Conservation (phyloP, 495 filamentous ascomycete species). For the Parathielavia appendiculata region DNA sequence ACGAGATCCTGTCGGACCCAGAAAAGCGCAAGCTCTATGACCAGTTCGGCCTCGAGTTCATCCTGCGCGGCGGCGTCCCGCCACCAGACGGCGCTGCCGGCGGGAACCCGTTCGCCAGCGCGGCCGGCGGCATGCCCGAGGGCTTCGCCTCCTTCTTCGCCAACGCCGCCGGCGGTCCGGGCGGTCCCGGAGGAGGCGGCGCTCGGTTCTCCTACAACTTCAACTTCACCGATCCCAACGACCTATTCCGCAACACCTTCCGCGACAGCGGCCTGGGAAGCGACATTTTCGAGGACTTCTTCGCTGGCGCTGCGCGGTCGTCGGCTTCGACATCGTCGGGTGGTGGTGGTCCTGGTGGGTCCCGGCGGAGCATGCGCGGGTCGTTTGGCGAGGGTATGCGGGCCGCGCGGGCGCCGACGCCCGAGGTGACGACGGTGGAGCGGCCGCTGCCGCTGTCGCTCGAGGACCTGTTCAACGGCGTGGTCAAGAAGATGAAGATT, state of each 20-base stretch:
- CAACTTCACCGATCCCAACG: constrained; percentile 73
- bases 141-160: constrained; percentile 28
- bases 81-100: constrained; percentile 51
- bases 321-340: constrained; percentile 22
- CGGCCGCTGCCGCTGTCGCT: constrained; percentile 73
- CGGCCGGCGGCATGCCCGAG: constrained; percentile 34
- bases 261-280: constrained; percentile 48
- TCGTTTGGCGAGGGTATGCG: constrained; percentile 47
- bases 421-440: constrained; percentile 87
- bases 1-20: constrained; percentile 94
- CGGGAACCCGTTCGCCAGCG: constrained; percentile 46
- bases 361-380: constrained; percentile 34
- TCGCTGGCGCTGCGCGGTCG: constrained; percentile 28
- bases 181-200: constrained; percentile 35
- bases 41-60: constrained; percentile 87
- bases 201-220: constrained; percentile 66
- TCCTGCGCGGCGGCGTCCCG: constrained; percentile 74
- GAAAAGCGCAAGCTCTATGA: constrained; percentile 97
- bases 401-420: constrained; percentile 51
- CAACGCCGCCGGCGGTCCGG: constrained; percentile 13
- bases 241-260: constrained; percentile 80
- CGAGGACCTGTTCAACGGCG: constrained; percentile 80
- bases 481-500: constrained; percentile 93
- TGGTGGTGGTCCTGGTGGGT: constrained; percentile 38
- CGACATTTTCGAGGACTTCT: constrained; percentile 37